These are phyloP conservation scores for Tagetes patula DNA, from an alignment of 129 eudicot genomes.

Conservation along the genomic window DNA sequence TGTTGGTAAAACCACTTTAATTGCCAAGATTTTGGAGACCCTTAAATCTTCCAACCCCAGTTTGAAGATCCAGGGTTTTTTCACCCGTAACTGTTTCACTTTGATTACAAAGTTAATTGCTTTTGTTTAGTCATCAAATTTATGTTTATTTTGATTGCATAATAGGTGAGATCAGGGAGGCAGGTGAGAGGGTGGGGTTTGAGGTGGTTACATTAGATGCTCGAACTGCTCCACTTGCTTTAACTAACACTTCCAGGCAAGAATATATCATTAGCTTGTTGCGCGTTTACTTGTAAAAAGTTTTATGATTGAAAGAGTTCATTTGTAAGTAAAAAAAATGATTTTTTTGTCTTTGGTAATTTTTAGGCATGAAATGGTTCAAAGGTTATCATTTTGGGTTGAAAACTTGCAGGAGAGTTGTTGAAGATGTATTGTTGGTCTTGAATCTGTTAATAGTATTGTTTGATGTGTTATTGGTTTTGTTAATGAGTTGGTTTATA, in stretches of 20 bases:
- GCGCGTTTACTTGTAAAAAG: too few species aligned
- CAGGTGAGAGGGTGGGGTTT: conserved; percentile 77
- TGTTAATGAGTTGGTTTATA: conserved; percentile 15
- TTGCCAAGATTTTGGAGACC: conserved; percentile 57
- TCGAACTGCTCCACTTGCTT: conserved; percentile 65
- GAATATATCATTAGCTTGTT: not conserved
- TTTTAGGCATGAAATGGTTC: not conserved
- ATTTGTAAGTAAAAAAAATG: too few species aligned
- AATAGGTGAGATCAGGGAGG: conserved; percentile 75
- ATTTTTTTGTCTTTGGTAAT: not conserved
- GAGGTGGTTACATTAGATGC: conserved; percentile 83
- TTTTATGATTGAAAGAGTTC: too few species aligned
- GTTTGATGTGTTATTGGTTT: not conserved
- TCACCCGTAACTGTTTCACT: conserved; percentile 48
- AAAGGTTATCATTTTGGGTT: not conserved
- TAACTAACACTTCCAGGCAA: conserved; percentile 47
- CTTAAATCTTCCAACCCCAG: conserved; percentile 62
- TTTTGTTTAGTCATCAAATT: conserved; percentile 1
- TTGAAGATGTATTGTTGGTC: not conserved
- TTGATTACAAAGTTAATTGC: not conserved
- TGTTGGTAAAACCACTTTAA: conserved; percentile 81
- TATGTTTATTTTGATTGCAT: not conserved
- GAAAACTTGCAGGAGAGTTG: not conserved
- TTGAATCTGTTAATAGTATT: not conserved
- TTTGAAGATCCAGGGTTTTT: conserved; percentile 79